Percentiles rank a stretch among this genome's conserved stretches.
Evolutionary conservation across 441 rosid species (phyloP).

Genomic region (Aleurites moluccanus): DNA sequence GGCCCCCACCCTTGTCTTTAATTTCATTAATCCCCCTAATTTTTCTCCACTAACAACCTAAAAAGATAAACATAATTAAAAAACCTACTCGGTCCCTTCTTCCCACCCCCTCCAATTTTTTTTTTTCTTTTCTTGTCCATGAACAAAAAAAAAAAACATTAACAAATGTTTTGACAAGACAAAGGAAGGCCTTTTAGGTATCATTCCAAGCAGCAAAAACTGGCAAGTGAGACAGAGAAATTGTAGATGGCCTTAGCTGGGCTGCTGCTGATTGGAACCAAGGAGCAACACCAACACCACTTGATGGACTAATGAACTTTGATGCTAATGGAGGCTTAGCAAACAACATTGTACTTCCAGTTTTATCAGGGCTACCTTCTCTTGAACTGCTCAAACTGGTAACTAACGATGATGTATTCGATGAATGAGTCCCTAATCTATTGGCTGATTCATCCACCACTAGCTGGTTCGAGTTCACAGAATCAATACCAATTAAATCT

Average conservation of each 20-base stretch:
- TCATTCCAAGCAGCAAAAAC: slow-evolving; percentile 79
- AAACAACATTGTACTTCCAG: slow-evolving; percentile 37
- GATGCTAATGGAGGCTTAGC: slow-evolving; percentile 59
- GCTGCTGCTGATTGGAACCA: slow-evolving; percentile 53
- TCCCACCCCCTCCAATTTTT: background rate
- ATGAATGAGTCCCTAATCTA: slow-evolving; percentile 40
- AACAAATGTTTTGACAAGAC: background rate
- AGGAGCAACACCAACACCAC: slow-evolving; percentile 25
- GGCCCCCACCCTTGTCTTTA: slow-evolving; percentile 36
- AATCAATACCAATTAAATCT: slow-evolving; percentile 47
- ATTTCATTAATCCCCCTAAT: slow-evolving; percentile 20
- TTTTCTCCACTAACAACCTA: slow-evolving; percentile 32
- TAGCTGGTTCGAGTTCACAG: slow-evolving; percentile 36
- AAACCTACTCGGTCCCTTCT: slow-evolving; percentile 23
- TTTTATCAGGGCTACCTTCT: slow-evolving; percentile 65
- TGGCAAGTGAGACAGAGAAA: slow-evolving; percentile 64
- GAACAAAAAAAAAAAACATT: slow-evolving; percentile 21
- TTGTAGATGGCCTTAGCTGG: slow-evolving; percentile 44
- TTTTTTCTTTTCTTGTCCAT: slow-evolving; percentile 23
- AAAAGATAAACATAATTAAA: slow-evolving; percentile 23
- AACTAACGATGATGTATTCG: slow-evolving; percentile 56
- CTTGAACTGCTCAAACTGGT: slow-evolving; percentile 66
- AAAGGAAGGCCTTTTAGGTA: slow-evolving; percentile 26
- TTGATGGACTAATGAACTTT: slow-evolving; percentile 42
- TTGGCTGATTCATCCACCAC: slow-evolving; percentile 36